phyloP scores from a whole-genome alignment of 148 eudicot species.

The Pharnaceum exiguum region DNA sequence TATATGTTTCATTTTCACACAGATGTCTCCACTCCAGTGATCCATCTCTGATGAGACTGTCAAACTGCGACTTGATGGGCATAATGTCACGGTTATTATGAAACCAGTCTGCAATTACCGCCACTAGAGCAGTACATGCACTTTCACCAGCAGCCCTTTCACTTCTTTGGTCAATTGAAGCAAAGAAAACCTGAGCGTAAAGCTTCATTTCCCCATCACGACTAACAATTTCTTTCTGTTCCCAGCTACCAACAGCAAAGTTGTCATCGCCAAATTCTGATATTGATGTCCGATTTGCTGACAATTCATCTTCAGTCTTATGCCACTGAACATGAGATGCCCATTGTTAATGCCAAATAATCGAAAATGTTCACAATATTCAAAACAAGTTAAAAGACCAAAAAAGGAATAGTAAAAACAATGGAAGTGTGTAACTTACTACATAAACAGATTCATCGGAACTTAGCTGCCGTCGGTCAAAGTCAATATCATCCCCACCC shows the following conservation, averaged over 20 bases:
- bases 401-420: not conserved
- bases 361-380: not conserved
- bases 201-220: constrained; percentile 90
- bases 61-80: constrained; percentile 91
- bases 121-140: constrained; percentile 95
- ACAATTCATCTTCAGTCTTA: constrained; percentile 68
- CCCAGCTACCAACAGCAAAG: constrained; percentile 94
- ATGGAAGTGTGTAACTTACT: constrained; percentile 36
- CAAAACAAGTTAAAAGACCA: not conserved
- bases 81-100: constrained; percentile 49
- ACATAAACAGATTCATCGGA: constrained; percentile 76
- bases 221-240: constrained; percentile 66
- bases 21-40: constrained; percentile 85
- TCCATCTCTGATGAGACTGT: constrained; percentile 78
- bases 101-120: constrained; percentile 93
- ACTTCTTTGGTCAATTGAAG: constrained; percentile 88
- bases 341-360: not conserved
- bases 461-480: constrained; percentile 83
- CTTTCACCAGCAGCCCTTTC: constrained; percentile 96
- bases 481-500: constrained; percentile 94
- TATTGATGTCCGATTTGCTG: constrained; percentile 42
- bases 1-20: constrained; percentile 62
- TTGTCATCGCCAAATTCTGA: constrained; percentile 93
- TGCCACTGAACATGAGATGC: constrained; percentile 30
- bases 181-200: constrained; percentile 73